phyloP scores from a whole-genome alignment of 2,329 filamentous ascomycete species.

The Zymoseptoria crescenta region DNA sequence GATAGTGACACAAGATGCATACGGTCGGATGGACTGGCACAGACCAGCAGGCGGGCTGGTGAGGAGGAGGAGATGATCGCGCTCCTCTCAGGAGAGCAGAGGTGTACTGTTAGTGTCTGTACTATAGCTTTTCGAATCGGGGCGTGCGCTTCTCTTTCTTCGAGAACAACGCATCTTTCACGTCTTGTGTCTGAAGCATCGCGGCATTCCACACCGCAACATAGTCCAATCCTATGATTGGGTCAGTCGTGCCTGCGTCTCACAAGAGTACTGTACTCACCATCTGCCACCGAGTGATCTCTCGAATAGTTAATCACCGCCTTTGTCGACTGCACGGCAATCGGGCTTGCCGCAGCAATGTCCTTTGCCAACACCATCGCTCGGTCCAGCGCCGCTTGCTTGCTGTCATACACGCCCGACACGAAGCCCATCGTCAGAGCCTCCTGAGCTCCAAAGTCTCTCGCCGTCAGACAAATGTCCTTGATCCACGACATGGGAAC shows the following conservation, averaged over 20 bases:
- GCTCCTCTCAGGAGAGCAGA: neutral
- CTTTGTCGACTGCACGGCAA: slow-evolving; percentile 82
- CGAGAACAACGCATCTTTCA: slow-evolving; percentile 15
- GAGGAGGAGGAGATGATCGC: neutral
- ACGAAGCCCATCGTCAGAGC: slow-evolving; percentile 63
- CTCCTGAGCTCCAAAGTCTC: slow-evolving; percentile 61
- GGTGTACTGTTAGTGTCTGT: neutral
- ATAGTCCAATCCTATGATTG: slow-evolving; percentile 13
- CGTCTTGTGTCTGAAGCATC: slow-evolving; percentile 20
- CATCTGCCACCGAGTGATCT: slow-evolving; percentile 66
- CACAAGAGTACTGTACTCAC: slow-evolving; percentile 52
- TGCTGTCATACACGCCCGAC: slow-evolving; percentile 53
- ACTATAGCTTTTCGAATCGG: slow-evolving; percentile 18
- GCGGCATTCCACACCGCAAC: slow-evolving; percentile 20
- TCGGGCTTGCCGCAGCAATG: slow-evolving; percentile 77
- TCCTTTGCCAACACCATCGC: slow-evolving; percentile 56
- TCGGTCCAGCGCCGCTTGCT: slow-evolving; percentile 52
- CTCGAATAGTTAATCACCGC: slow-evolving; percentile 74
- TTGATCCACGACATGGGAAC: slow-evolving; percentile 69
- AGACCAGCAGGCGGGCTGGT: neutral
- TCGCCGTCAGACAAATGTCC: slow-evolving; percentile 64
- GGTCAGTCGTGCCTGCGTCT: neutral
- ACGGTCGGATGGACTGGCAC: neutral
- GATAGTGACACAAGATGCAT: neutral
- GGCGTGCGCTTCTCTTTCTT: slow-evolving; percentile 17